Conservation (phyloP, 148 eudicot genomes). For the Euryodendron excelsum region DNA sequence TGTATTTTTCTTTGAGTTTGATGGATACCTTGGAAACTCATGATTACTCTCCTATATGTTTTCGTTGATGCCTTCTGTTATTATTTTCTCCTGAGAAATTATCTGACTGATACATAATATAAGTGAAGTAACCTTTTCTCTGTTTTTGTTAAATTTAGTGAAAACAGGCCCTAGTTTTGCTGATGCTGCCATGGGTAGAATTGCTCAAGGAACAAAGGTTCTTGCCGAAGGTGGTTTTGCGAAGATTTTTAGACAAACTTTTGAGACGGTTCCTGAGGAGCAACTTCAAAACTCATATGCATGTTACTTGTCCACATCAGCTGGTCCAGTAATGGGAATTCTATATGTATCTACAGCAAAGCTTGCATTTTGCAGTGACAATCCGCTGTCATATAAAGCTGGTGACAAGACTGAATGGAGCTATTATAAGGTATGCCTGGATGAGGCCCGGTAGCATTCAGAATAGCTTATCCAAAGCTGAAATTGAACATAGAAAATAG, state of each 20-base stretch:
- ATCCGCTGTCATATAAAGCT: constrained; percentile 79
- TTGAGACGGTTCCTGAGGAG: constrained; percentile 91
- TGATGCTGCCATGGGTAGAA: constrained; percentile 97
- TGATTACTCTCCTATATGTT: neutral
- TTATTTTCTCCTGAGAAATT: neutral
- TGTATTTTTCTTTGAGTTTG: neutral
- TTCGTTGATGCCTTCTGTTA: neutral
- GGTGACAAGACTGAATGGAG: constrained; percentile 82
- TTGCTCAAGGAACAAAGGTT: constrained; percentile 90
- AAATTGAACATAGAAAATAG: neutral
- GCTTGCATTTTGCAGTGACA: constrained; percentile 93
- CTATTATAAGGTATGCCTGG: constrained; percentile 76
- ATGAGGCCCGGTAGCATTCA: neutral
- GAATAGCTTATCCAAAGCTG: neutral
- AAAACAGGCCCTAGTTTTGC: constrained; percentile 87
- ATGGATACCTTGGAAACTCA: neutral
- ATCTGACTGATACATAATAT: neutral
- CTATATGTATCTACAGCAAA: constrained; percentile 80
- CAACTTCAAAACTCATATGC: constrained; percentile 69
- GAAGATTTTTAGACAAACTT: constrained; percentile 78
- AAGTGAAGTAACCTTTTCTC: neutral
- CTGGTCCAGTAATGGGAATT: constrained; percentile 96
- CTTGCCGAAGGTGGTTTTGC: constrained; percentile 96
- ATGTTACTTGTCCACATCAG: constrained; percentile 88
- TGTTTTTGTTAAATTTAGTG: constrained; percentile 38